These are phyloP conservation scores for Tricladium varicosporioides DNA, from an alignment of 2,329 filamentous ascomycete genomes.

Conservation along the genomic window DNA sequence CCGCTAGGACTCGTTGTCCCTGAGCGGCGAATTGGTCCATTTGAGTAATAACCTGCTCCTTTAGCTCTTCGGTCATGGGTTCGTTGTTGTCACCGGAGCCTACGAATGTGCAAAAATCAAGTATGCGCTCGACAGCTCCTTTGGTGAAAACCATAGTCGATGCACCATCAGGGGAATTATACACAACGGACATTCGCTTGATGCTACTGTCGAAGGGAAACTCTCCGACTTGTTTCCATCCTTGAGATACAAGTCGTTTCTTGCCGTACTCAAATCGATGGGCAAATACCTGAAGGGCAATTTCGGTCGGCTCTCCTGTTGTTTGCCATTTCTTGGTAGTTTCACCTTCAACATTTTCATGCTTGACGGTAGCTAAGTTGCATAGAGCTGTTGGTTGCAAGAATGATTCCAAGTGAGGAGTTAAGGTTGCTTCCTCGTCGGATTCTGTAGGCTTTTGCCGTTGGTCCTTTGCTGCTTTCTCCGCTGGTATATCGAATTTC, in stretches of 20 bases:
- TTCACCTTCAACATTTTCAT: conserved; percentile 33
- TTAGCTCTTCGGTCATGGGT: conserved; percentile 39
- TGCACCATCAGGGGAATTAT: conserved; percentile 35
- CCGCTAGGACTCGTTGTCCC: conserved; percentile 58
- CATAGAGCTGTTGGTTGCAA: conserved; percentile 54
- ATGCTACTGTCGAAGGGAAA: conserved; percentile 64
- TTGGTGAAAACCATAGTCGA: conserved; percentile 53
- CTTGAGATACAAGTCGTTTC: conserved; percentile 37
- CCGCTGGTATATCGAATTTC: conserved; percentile 61
- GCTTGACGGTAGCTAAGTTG: conserved; percentile 54
- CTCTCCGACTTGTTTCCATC: conserved; percentile 55
- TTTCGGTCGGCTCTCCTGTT: conserved; percentile 64
- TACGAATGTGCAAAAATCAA: conserved; percentile 52
- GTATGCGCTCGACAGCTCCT: conserved; percentile 59
- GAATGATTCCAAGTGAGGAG: conserved; percentile 47
- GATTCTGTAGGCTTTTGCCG: conserved; percentile 26
- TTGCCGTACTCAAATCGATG: conserved; percentile 55
- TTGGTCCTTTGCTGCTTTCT: conserved; percentile 30
- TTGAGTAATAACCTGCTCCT: conserved; percentile 48
- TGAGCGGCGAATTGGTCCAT: conserved; percentile 56
- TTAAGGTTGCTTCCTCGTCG: conserved; percentile 32
- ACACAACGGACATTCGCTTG: conserved; percentile 67
- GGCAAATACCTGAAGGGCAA: conserved; percentile 65
- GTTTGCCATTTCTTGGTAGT: conserved; percentile 50
- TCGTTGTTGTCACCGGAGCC: conserved; percentile 40